Percentiles rank a stretch among this genome's conserved stretches.
These are phyloP conservation scores for Phialophora verrucosa DNA, from an alignment of 2,329 filamentous ascomycete genomes.

Conservation along the genomic window DNA sequence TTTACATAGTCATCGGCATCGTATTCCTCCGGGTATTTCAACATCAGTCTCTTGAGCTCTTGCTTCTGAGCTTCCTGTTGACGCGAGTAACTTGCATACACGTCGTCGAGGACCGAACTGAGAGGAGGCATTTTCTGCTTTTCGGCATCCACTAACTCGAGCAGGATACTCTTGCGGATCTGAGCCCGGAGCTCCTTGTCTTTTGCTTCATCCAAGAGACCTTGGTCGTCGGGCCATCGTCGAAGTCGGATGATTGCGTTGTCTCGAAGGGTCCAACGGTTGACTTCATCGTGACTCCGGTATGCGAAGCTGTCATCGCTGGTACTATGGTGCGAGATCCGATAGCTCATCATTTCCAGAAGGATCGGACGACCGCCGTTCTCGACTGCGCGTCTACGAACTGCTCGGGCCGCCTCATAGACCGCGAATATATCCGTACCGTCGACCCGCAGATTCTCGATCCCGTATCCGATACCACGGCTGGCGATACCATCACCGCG, in stretches of 20 bases:
- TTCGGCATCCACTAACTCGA: slow-evolving; percentile 76
- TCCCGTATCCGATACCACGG: slow-evolving; percentile 84
- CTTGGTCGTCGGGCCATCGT: slow-evolving; percentile 85
- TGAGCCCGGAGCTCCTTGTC: slow-evolving; percentile 73
- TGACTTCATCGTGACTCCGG: slow-evolving; percentile 86
- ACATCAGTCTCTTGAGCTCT: slow-evolving; percentile 73
- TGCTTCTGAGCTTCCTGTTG: slow-evolving; percentile 76
- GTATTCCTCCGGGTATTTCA: slow-evolving; percentile 90
- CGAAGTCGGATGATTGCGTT: slow-evolving; percentile 83
- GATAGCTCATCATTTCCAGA: slow-evolving; percentile 96
- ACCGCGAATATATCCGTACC: slow-evolving; percentile 93
- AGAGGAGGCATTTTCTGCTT: slow-evolving; percentile 61
- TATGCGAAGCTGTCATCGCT: slow-evolving; percentile 97
- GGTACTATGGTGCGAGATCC: slow-evolving; percentile 94
- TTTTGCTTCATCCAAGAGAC: slow-evolving; percentile 80
- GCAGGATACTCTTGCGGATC: slow-evolving; percentile 75
- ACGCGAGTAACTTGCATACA: slow-evolving; percentile 85
- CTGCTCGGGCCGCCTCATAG: slow-evolving; percentile 76
- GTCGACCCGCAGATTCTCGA: slow-evolving; percentile 87
- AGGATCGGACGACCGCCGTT: slow-evolving; percentile 82
- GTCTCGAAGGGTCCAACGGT: slow-evolving; percentile 89
- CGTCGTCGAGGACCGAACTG: slow-evolving; percentile 73
- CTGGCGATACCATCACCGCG: slow-evolving; percentile 88
- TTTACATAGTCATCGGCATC: slow-evolving; percentile 70
- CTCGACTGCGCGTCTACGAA: slow-evolving; percentile 76